phyloP scores from a whole-genome alignment of 1,284 basidiomycete species.

The Meira miltonrushii region DNA sequence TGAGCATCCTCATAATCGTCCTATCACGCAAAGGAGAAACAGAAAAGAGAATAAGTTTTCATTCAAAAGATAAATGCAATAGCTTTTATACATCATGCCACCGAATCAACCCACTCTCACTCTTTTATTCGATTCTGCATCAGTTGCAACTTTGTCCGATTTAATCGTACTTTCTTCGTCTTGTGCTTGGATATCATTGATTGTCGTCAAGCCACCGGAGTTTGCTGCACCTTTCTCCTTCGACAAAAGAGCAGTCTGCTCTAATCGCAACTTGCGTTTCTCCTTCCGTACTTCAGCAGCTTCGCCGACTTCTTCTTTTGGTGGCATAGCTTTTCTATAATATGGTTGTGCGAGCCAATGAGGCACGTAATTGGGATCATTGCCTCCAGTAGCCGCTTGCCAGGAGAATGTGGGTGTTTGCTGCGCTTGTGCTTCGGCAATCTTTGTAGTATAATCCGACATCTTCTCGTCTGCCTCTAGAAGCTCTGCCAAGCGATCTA shows the following conservation, averaged over 20 bases:
- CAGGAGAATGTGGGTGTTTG: constrained; percentile 2
- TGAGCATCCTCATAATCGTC: constrained; percentile 19
- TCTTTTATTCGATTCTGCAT: constrained; percentile 2
- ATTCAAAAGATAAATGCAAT: no score
- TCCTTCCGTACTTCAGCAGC: constrained; percentile 11
- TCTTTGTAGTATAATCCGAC: constrained; percentile 12
- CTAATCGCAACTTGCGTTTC: neutral
- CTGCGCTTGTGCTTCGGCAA: constrained; percentile 20
- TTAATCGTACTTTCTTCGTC: constrained; percentile 5
- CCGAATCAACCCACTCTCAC: constrained; percentile 14
- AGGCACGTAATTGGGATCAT: constrained; percentile 59
- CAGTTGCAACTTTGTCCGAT: no score
- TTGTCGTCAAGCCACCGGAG: neutral
- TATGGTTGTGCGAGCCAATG: constrained; percentile 83
- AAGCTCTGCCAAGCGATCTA: constrained; percentile 63
- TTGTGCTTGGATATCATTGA: neutral
- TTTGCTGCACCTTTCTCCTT: neutral
- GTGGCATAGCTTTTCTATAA: constrained; percentile 58
- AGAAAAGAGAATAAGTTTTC: neutral
- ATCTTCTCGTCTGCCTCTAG: constrained; percentile 53
- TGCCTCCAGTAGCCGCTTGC: constrained; percentile 23
- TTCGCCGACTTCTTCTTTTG: neutral
- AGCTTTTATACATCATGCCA: no score
- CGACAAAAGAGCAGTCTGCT: neutral
- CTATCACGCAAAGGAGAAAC: constrained; percentile 8